phyloP scores from a whole-genome alignment of 768 basidiomycete species.

The Phaeolepiota aurea region DNA sequence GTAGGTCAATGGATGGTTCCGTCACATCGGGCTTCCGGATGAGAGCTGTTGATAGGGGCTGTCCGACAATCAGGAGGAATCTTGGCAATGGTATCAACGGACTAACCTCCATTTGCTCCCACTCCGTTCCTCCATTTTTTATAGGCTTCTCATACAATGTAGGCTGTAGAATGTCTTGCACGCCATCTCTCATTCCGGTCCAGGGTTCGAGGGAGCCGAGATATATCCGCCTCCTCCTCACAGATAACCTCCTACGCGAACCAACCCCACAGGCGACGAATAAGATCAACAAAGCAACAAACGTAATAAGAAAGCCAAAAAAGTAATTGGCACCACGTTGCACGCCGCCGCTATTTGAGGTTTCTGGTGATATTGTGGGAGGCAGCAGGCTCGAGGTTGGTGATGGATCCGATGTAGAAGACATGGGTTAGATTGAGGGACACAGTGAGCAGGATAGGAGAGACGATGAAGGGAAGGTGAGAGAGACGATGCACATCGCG shows the following conservation, averaged over 20 bases:
- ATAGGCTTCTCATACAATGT: slow-evolving; percentile 8
- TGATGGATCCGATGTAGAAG: background rate
- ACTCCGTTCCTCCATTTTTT: slow-evolving; percentile 5
- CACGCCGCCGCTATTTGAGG: slow-evolving; percentile 1
- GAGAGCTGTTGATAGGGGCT: slow-evolving; percentile 17
- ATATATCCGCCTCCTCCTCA: slow-evolving; percentile 16
- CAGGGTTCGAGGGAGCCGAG: slow-evolving; percentile 13
- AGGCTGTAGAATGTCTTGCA: slow-evolving; percentile 6
- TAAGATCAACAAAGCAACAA: slow-evolving; percentile 37
- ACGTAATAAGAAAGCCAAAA: slow-evolving; percentile 44
- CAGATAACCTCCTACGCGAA: slow-evolving; percentile 29
- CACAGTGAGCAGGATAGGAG: background rate
- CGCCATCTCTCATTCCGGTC: slow-evolving; percentile 4
- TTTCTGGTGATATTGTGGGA: background rate
- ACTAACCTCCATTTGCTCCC: slow-evolving; percentile 14
- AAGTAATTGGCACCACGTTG: slow-evolving; percentile 35
- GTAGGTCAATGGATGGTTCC: background rate
- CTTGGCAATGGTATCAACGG: background rate
- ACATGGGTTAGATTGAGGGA: background rate
- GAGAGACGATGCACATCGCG: no score
- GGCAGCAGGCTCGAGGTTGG: background rate
- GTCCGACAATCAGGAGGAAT: background rate
- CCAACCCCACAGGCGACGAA: slow-evolving; percentile 44
- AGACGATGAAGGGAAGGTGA: background rate
- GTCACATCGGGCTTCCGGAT: slow-evolving; percentile 4